A percentile compares a stretch with the other conserved stretches of the same genome.
Evolutionary conservation across 495 filamentous ascomycete species (phyloP).

Genomic region (Staphylotrichum longicolle): DNA sequence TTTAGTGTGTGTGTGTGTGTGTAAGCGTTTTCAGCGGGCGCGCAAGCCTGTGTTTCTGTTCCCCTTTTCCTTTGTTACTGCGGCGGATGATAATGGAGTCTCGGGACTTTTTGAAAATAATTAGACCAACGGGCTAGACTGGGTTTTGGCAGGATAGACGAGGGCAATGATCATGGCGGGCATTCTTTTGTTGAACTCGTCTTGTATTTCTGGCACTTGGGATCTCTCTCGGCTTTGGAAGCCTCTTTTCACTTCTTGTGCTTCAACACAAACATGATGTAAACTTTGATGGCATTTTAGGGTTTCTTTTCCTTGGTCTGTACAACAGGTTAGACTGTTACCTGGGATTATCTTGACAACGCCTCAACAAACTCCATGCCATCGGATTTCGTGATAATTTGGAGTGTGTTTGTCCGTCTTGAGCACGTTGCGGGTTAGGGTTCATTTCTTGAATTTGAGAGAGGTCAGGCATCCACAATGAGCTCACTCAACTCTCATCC

Average conservation of each 20-base stretch:
- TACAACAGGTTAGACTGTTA: slow-evolving; percentile 2
- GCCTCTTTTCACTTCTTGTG: background rate
- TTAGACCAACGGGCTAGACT: slow-evolving; percentile 26
- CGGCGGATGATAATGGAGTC: slow-evolving; percentile 22
- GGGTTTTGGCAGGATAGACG: slow-evolving; percentile 23
- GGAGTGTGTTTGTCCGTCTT: too few species aligned
- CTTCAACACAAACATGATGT: background rate
- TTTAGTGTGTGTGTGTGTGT: background rate
- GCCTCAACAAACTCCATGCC: too few species aligned
- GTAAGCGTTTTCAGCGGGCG: slow-evolving; percentile 7
- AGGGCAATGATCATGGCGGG: slow-evolving; percentile 13
- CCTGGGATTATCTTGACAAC: background rate
- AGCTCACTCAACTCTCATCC: slow-evolving; percentile 10
- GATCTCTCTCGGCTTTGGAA: background rate
- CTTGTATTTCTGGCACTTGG: background rate
- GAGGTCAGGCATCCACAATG: slow-evolving; percentile 6
- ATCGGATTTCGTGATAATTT: too few species aligned
- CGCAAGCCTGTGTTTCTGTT: slow-evolving; percentile 3
- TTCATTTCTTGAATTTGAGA: background rate
- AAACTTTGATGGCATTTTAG: background rate
- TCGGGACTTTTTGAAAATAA: slow-evolving; percentile 13
- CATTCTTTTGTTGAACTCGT: slow-evolving; percentile 6
- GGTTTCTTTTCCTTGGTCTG: too few species aligned
- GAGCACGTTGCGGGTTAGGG: slow-evolving; percentile 15
- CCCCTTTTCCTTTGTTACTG: slow-evolving; percentile 15